Conservation (phyloP, 2,329 filamentous ascomycete species). For the Elsinoe ampelina region DNA sequence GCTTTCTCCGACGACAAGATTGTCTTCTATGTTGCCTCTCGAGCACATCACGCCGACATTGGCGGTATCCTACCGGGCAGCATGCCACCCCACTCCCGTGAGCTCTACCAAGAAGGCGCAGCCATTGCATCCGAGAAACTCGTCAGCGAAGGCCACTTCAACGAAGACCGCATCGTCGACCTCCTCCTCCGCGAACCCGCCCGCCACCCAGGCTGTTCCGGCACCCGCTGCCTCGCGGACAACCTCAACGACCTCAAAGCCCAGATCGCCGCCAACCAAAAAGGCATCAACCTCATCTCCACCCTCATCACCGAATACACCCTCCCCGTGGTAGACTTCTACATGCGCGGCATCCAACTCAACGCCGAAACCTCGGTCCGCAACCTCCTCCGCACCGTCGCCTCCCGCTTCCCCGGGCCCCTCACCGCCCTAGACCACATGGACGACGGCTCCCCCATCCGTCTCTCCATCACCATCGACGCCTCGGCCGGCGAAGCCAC, state of each 20-base stretch:
- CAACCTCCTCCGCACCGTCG: slow-evolving; percentile 62
- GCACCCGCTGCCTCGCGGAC: slow-evolving; percentile 69
- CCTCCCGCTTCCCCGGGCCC: slow-evolving; percentile 56
- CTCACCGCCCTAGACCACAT: slow-evolving; percentile 71
- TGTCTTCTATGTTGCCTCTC: slow-evolving; percentile 71
- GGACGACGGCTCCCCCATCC: slow-evolving; percentile 76
- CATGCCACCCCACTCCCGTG: slow-evolving; percentile 68
- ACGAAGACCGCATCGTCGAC: slow-evolving; percentile 65
- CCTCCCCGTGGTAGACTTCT: slow-evolving; percentile 67
- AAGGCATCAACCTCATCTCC: slow-evolving; percentile 70
- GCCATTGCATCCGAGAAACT: slow-evolving; percentile 54
- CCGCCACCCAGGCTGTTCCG: slow-evolving; percentile 64
- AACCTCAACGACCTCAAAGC: slow-evolving; percentile 82
- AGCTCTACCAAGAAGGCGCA: slow-evolving; percentile 48
- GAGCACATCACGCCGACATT: slow-evolving; percentile 76
- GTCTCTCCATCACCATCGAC: slow-evolving; percentile 66
- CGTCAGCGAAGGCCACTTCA: slow-evolving; percentile 66
- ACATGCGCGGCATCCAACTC: slow-evolving; percentile 73
- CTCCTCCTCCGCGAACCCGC: slow-evolving; percentile 62
- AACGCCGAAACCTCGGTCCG: slow-evolving; percentile 72
- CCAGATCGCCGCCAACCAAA: slow-evolving; percentile 78
- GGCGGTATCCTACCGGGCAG: slow-evolving; percentile 73
- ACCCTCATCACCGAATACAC: slow-evolving; percentile 69
- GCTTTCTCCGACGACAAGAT: slow-evolving; percentile 68
- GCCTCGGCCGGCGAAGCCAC: slow-evolving; percentile 62